phyloP scores from a whole-genome alignment of 2,329 filamentous ascomycete genomes.

The Madurella fahalii region DNA sequence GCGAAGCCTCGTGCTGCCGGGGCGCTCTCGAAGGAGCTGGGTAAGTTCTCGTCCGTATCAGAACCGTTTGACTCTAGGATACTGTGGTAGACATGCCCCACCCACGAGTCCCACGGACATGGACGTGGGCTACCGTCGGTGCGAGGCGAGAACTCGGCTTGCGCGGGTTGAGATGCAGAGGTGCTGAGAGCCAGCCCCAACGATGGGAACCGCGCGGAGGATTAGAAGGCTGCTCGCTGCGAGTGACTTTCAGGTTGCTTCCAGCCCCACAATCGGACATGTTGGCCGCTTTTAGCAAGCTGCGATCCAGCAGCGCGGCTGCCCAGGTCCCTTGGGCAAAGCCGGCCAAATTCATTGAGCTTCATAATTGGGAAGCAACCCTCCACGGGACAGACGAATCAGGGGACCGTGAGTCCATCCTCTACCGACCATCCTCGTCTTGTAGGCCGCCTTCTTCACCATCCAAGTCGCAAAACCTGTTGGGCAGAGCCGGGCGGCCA shows the following conservation, averaged over 20 bases:
- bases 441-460: neutral
- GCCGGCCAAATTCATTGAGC: no score
- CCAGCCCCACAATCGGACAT: constrained; percentile 4
- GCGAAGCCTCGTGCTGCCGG: neutral
- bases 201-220: neutral
- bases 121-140: constrained; percentile 13
- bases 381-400: neutral
- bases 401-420: neutral
- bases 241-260: no score
- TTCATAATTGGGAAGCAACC: neutral
- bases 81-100: neutral
- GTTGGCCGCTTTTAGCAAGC: constrained; percentile 4
- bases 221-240: neutral
- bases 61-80: neutral
- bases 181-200: neutral
- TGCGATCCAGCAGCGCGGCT: no score
- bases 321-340: no score
- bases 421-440: neutral
- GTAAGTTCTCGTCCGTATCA: neutral
- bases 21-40: neutral
- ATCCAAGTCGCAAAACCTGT: no score
- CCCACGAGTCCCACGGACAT: constrained; percentile 14
- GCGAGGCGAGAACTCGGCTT: constrained; percentile 8
- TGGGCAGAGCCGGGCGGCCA: neutral
- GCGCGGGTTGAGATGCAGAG: neutral